Evolutionary conservation across 2,329 filamentous ascomycete species (phyloP).

Genomic region (Sarocladiaceae sp.): DNA sequence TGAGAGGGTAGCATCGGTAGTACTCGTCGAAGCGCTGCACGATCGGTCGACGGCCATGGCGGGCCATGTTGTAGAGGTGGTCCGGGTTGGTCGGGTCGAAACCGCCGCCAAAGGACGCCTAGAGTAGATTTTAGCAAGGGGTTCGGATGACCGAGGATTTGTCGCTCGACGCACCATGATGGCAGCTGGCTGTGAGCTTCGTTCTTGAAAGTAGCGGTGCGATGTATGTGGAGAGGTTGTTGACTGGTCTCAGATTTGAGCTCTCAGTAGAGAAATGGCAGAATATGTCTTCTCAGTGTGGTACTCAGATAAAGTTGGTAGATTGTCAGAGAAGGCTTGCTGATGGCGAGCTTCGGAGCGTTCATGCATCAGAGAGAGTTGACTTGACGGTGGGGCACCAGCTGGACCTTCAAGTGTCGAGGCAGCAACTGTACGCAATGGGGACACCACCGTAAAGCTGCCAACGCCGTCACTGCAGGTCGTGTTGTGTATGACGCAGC

Average conservation of each 20-base stretch:
- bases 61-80: conserved; percentile 43
- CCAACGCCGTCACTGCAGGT: too few species aligned
- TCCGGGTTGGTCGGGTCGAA: conserved; percentile 43
- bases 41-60: conserved; percentile 40
- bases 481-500: conserved; percentile 9
- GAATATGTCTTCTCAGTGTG: background rate
- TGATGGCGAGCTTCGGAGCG: background rate
- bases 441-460: too few species aligned
- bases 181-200: background rate
- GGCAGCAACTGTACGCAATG: too few species aligned
- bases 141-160: background rate
- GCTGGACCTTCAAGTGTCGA: too few species aligned
- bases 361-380: conserved; percentile 3
- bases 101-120: conserved; percentile 27
- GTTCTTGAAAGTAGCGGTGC: background rate
- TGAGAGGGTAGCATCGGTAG: conserved; percentile 92
- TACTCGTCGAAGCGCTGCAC: conserved; percentile 91
- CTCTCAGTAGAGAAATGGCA: background rate
- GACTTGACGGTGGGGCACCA: conserved; percentile 6
- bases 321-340: background rate
- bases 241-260: background rate
- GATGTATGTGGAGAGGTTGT: background rate
- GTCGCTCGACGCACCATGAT: conserved; percentile 8
- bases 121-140: background rate
- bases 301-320: background rate